Evolutionary conservation across 371 early-diverging fungal species (phyloP).

Genomic region (Coemansia sp.): DNA sequence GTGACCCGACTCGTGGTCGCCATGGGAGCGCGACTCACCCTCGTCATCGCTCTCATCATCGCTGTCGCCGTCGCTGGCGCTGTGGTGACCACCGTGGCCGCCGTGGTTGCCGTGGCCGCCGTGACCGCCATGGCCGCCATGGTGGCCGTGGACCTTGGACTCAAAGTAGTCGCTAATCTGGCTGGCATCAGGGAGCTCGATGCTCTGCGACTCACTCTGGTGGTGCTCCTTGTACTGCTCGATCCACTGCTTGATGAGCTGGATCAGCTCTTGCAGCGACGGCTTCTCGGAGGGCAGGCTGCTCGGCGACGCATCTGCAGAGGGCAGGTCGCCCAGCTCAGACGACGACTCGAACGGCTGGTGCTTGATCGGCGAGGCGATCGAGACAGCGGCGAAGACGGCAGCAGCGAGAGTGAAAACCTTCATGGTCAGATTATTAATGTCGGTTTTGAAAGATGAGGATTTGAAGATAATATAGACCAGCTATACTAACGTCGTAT

Average conservation of each 20-base stretch:
- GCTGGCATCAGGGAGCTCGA: neutral
- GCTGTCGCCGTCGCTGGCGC: neutral
- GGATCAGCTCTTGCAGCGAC: no score
- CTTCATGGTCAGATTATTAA: conserved; percentile 4
- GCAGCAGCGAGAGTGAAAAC: neutral
- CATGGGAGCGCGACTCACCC: no score
- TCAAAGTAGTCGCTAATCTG: neutral
- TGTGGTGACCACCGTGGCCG: neutral
- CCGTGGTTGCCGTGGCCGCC: conserved; percentile 4
- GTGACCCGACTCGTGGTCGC: no score
- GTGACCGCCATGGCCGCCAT: neutral
- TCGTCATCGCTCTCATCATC: neutral
- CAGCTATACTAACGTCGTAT: conserved; percentile 14
- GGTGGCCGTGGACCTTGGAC: conserved; percentile 1
- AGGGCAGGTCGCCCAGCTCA: conserved; percentile 1
- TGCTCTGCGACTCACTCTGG: neutral
- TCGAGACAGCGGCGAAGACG: conserved; percentile 7
- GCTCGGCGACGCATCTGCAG: neutral
- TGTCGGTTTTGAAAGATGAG: neutral
- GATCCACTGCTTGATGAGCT: neutral
- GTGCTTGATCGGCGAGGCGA: conserved; percentile 3
- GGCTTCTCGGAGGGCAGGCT: neutral
- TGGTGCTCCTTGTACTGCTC: neutral
- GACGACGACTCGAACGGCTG: neutral
- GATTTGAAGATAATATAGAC: conserved; percentile 16